Conservation (phyloP, 306 rosid genomes). For the Ochetophila trinervis region DNA sequence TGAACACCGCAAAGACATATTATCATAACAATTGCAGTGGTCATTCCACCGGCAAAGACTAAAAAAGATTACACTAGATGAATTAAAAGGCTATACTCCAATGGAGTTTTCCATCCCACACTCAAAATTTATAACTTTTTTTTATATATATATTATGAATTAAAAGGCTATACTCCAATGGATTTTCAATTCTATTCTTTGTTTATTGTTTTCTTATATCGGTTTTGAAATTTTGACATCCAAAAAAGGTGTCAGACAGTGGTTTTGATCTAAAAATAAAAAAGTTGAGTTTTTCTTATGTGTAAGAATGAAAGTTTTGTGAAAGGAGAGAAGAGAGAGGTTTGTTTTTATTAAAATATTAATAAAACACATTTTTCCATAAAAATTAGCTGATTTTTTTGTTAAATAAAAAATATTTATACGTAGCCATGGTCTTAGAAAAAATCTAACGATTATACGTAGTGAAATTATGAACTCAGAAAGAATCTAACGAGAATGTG, state of each 20-base stretch:
- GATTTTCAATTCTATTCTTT: background rate
- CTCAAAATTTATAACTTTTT: slow-evolving; percentile 3
- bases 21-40: slow-evolving; percentile 52
- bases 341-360: too few species aligned
- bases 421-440: too few species aligned
- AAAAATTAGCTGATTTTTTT: too few species aligned
- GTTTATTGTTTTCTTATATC: slow-evolving; percentile 1
- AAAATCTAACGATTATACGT: too few species aligned
- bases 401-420: too few species aligned
- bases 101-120: slow-evolving; percentile 68
- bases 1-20: slow-evolving; percentile 45
- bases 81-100: slow-evolving; percentile 32
- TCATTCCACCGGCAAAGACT: slow-evolving; percentile 41
- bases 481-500: too few species aligned
- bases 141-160: background rate
- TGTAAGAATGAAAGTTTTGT: background rate
- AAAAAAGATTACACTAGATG: slow-evolving; percentile 43
- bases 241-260: too few species aligned
- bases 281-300: background rate
- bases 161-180: too few species aligned
- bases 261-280: background rate
- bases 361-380: too few species aligned
- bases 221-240: too few species aligned
- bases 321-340: too few species aligned
- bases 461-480: too few species aligned